Evolutionary conservation across 805 yeast genomes (phyloP), one percentile per base, ranked within the genome.

Genomic region (Wickerhamiella siamensis): DNA sequence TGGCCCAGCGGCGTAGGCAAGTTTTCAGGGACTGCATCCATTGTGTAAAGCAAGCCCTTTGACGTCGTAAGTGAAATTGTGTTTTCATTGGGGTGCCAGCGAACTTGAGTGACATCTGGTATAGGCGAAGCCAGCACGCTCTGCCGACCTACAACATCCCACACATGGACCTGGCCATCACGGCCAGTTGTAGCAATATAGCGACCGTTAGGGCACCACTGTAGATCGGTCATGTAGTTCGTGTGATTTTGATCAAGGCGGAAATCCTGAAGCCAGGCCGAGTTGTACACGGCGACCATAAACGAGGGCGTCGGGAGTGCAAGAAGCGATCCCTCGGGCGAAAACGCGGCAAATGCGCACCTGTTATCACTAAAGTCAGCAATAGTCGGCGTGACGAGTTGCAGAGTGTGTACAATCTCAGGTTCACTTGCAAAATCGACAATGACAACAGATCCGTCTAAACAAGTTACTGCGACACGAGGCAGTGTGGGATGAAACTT

Each of bases 311-410:
- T 63, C 2, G 94, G 86, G 16, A 83, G 53, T 2, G 86, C 83
- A 38, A 84, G 64, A n/a, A 65, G 57, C 41, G 72, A 72, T 15
- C 94, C 94, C 41, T 70, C 66, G 2, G 79, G 72, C 43, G 75
- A 72, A 94, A 94, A 84, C 31, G 70, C 72, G 2, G 75, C 68
- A 33, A 69, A 70, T 0, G 82, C 68, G 20, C 77, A 61, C 1
- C 71, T 55, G 51, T 65, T 66, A 32, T 64, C 68, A 4, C 45
- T 49, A n/a, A 47, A 45, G n/a, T 42, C 43, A 6, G 36, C 12
- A 4, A 57, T 40, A n/a, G 46, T 16, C 2, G 65, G 64, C 12
- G 53, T 43, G 1, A 62, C 41, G 10, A 50, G 48, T 19, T 50
- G 56, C 8, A 62, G 22, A 3, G 50, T 47, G 27, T 51, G 48